Conservation (phyloP, 352 stramenopile species). For the Albugo laibachii region DNA sequence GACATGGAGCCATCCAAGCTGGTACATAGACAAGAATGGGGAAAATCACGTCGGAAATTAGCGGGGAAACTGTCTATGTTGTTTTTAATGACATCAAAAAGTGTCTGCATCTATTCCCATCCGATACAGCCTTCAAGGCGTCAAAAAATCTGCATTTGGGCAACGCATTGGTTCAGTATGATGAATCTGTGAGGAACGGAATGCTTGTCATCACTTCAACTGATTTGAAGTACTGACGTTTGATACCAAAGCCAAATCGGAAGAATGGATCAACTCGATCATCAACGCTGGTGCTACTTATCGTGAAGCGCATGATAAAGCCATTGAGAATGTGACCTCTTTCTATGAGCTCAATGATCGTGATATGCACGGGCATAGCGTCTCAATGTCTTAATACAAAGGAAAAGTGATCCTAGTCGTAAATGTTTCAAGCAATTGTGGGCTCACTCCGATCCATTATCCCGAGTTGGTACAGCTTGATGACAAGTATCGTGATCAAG, state of each 20-base stretch:
- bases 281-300: too few relatives aligned
- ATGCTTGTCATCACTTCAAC: too few relatives aligned
- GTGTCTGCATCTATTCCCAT: slow-evolving; percentile 13
- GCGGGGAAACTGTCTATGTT: slow-evolving; percentile 7
- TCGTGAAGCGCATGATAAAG: too few relatives aligned
- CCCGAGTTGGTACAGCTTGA: slow-evolving; percentile 37
- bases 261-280: too few relatives aligned
- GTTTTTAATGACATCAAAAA: slow-evolving; percentile 13
- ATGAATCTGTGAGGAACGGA: too few relatives aligned
- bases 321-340: not conserved
- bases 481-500: slow-evolving; percentile 24
- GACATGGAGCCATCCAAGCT: slow-evolving; percentile 14
- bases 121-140: slow-evolving; percentile 6
- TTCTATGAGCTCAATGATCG: slow-evolving; percentile 4
- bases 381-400: slow-evolving; percentile 2
- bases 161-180: too few relatives aligned
- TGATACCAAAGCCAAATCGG: too few relatives aligned
- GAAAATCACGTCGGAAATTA: slow-evolving; percentile 7
- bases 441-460: slow-evolving; percentile 35
- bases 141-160: not conserved
- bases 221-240: too few relatives aligned
- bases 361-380: slow-evolving; percentile 1
- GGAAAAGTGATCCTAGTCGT: slow-evolving; percentile 5
- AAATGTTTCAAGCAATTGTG: slow-evolving; percentile 16
- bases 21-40: slow-evolving; percentile 5